phyloP scores from a whole-genome alignment of 371 early-diverging fungal species.

The Furculomyces boomerangus region DNA sequence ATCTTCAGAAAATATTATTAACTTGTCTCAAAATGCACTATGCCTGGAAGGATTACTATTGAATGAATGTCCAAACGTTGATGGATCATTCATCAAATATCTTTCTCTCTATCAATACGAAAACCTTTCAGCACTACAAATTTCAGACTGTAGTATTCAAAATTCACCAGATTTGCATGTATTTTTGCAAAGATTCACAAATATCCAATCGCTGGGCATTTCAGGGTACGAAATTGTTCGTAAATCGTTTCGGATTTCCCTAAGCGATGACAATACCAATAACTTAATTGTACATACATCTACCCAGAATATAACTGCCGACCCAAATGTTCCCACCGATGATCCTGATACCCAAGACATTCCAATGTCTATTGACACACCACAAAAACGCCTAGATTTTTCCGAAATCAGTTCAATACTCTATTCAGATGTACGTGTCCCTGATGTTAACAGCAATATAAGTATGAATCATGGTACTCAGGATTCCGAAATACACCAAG shows the following conservation, averaged over 20 bases:
- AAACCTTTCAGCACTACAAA: neutral
- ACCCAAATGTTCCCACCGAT: too few species aligned
- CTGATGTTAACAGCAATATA: too few species aligned
- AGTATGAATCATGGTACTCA: too few species aligned
- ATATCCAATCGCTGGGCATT: neutral
- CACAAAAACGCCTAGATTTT: too few species aligned
- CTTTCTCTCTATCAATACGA: neutral
- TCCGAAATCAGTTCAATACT: too few species aligned
- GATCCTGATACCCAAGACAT: too few species aligned
- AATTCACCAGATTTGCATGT: neutral
- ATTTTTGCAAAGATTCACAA: neutral
- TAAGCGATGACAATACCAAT: neutral
- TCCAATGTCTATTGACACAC: too few species aligned
- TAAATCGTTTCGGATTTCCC: neutral
- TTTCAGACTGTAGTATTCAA: neutral
- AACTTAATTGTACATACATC: neutral
- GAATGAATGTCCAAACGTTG: neutral
- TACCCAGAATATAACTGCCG: too few species aligned
- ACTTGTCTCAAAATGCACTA: neutral
- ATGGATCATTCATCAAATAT: neutral
- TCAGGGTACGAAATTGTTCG: neutral
- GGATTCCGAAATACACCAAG: too few species aligned
- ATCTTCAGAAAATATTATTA: neutral
- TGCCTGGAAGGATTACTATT: neutral
- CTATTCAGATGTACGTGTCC: too few species aligned